Percentiles rank a stretch among this genome's conserved stretches.
Evolutionary conservation across 257 asterid genomes (phyloP).

Genomic region (Solanum clarkiae): DNA sequence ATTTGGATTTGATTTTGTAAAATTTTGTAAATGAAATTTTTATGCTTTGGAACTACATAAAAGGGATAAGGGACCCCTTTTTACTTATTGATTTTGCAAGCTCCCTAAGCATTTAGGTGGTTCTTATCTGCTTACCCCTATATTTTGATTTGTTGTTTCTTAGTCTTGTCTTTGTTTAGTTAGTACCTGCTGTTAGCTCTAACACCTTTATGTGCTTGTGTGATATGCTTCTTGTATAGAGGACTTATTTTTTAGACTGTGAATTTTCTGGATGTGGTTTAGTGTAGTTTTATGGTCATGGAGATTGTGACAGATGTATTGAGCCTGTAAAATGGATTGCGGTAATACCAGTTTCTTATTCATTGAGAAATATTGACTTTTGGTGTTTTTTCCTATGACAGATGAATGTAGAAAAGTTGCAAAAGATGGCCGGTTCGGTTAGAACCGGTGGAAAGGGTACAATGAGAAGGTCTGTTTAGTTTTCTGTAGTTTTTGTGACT

Average conservation of each 20-base stretch:
- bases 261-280: not conserved
- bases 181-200: not conserved
- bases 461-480: slow-evolving; percentile 38
- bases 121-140: not conserved
- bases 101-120: not conserved
- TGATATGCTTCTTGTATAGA: not conserved
- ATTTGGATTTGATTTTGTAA: not conserved
- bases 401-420: slow-evolving; percentile 69
- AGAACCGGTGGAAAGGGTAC: slow-evolving; percentile 78
- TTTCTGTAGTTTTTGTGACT: not conserved
- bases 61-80: not conserved
- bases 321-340: not conserved
- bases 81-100: not conserved
- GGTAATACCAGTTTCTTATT: not conserved
- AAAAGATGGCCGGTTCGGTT: slow-evolving; percentile 68
- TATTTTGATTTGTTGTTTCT: not conserved
- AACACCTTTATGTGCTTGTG: not conserved
- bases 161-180: not conserved
- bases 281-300: not conserved
- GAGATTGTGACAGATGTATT: not conserved
- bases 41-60: not conserved
- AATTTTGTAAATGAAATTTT: not conserved
- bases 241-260: not conserved
- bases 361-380: not conserved
- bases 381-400: slow-evolving; percentile 4